Evolutionary conservation across 169 alveolate species (phyloP).

Genomic region (Ichthyophthirius multifiliis): DNA sequence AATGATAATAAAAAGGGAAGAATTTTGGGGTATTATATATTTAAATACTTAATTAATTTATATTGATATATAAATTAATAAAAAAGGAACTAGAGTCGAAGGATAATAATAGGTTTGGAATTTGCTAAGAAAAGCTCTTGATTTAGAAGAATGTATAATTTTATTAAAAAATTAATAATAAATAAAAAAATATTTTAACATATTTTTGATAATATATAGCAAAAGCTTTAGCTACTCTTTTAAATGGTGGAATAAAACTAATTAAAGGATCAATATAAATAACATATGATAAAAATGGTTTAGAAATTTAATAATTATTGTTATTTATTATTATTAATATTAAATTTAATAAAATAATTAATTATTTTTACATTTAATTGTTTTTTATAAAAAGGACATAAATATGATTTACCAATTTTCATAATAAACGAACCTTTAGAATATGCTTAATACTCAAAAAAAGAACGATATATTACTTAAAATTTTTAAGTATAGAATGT

Average conservation of each 20-base stretch:
- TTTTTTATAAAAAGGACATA: conserved; percentile 15
- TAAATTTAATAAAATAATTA: no score
- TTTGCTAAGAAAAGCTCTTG: conserved; percentile 14
- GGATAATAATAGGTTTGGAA: conserved; percentile 57
- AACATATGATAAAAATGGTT: conserved; percentile 27
- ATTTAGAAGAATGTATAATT: conserved; percentile 26
- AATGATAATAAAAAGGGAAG: conserved; percentile 50
- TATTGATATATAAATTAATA: background rate
- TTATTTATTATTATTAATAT: no score
- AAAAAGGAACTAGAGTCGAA: conserved; percentile 56
- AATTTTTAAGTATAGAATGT: background rate
- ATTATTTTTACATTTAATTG: no score
- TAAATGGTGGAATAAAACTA: conserved; percentile 35
- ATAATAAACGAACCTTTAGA: conserved; percentile 19
- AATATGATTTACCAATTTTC: conserved; percentile 40
- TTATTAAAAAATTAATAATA: no score
- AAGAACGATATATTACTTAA: background rate
- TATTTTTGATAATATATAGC: background rate
- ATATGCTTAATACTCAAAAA: background rate
- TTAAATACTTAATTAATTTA: background rate
- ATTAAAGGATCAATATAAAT: conserved; percentile 31
- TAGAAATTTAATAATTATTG: no score
- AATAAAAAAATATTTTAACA: no score
- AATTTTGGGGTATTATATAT: conserved; percentile 64
- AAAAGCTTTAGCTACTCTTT: conserved; percentile 9